Conservation (phyloP, 176 grass and related monocot genomes). For the Leersia perrieri region DNA sequence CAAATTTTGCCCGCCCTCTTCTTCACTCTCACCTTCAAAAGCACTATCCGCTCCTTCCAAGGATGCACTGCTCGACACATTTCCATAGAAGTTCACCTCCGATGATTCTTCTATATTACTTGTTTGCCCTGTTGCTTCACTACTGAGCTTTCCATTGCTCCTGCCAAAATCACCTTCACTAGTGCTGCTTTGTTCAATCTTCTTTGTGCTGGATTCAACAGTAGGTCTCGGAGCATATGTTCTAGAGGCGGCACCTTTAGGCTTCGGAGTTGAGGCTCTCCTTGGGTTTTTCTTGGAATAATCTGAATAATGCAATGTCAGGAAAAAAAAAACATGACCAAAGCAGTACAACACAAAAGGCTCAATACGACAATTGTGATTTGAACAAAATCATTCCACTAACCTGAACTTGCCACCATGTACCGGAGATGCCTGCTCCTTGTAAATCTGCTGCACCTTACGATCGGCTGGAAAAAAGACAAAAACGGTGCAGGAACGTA, state of each 20-base stretch:
- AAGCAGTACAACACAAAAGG: not conserved
- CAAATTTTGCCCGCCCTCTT: slow-evolving; percentile 6
- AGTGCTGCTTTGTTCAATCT: slow-evolving; percentile 34
- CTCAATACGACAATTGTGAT: not conserved
- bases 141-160: slow-evolving; percentile 1
- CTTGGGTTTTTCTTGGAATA: slow-evolving; percentile 58
- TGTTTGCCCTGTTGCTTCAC: not conserved
- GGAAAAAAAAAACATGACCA: slow-evolving; percentile 29
- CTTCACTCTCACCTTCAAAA: slow-evolving; percentile 17
- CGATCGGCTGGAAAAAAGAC: slow-evolving; percentile 36
- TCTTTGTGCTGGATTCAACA: slow-evolving; percentile 35
- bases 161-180: slow-evolving; percentile 15
- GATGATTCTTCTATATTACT: not conserved
- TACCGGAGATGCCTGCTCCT: slow-evolving; percentile 47
- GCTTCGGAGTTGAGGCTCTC: slow-evolving; percentile 43
- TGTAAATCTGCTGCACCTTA: slow-evolving; percentile 43
- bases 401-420: slow-evolving; percentile 69
- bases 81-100: slow-evolving; percentile 14
- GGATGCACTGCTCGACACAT: not conserved
- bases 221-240: slow-evolving; percentile 46
- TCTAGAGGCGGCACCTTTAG: slow-evolving; percentile 46
- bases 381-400: slow-evolving; percentile 14
- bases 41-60: not conserved
- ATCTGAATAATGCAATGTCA: slow-evolving; percentile 41
- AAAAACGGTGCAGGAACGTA: not conserved